Percentiles rank a stretch among this genome's conserved stretches.
These are phyloP conservation scores for Globisporangium yorkense DNA, from an alignment of 352 stramenopile species.

Conservation along the genomic window DNA sequence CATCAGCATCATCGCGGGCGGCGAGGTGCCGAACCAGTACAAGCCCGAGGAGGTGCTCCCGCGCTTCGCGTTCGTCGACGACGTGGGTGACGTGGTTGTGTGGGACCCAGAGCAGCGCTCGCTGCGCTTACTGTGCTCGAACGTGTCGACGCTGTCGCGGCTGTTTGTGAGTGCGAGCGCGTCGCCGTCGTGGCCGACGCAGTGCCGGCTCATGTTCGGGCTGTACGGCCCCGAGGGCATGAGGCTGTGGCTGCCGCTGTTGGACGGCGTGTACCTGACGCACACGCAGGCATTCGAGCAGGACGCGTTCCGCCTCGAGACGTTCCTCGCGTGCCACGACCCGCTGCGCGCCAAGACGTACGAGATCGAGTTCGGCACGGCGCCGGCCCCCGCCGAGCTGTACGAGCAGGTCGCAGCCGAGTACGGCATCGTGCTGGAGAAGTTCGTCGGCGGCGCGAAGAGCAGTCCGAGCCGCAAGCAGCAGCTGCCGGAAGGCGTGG, in stretches of 20 bases:
- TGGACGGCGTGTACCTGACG: conserved; percentile 70
- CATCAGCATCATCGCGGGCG: conserved; percentile 51
- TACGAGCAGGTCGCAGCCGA: conserved; percentile 70
- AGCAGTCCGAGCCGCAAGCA: too few species aligned
- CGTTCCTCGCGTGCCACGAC: conserved; percentile 73
- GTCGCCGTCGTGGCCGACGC: conserved; percentile 47
- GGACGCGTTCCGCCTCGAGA: conserved; percentile 39
- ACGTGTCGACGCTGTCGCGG: conserved; percentile 57
- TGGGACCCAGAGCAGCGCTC: conserved; percentile 74
- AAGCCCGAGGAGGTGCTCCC: conserved; percentile 60
- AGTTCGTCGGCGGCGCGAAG: conserved; percentile 13
- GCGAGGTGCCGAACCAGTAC: conserved; percentile 69
- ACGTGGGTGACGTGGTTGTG: conserved; percentile 51
- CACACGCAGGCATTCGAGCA: conserved; percentile 55
- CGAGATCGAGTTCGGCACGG: conserved; percentile 74
- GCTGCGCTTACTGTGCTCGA: conserved; percentile 55
- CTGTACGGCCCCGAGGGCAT: conserved; percentile 73
- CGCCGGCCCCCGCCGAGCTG: conserved; percentile 46
- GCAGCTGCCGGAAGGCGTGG: not conserved
- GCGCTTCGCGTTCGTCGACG: conserved; percentile 55
- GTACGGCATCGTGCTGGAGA: conserved; percentile 59
- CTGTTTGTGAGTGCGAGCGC: conserved; percentile 36
- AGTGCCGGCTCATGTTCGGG: conserved; percentile 58
- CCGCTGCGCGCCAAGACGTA: conserved; percentile 77
- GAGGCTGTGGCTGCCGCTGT: conserved; percentile 65